These are phyloP conservation scores for Pichia inconspicua DNA, from an alignment of 1,139 yeast species.

Conservation along the genomic window DNA sequence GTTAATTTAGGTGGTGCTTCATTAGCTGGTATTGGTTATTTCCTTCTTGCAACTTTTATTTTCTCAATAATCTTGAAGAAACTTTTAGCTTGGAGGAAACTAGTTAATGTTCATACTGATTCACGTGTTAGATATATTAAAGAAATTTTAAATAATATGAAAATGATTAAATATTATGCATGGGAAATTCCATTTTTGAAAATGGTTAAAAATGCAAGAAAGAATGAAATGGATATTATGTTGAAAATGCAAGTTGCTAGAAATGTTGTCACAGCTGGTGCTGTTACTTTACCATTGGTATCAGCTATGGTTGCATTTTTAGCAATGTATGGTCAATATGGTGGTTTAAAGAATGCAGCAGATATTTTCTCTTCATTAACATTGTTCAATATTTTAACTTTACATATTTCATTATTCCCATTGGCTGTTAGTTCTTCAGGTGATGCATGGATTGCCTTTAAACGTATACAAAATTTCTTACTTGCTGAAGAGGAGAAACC, in stretches of 20 bases:
- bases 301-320: conserved; percentile 46
- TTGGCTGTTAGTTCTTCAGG: conserved; percentile 46
- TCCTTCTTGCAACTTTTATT: conserved; percentile 20
- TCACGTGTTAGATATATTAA: conserved; percentile 37
- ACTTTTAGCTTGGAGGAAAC: conserved; percentile 31
- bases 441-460: conserved; percentile 47
- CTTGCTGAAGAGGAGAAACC: conserved; percentile 32
- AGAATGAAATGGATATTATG: conserved; percentile 37
- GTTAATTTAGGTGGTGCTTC: conserved; percentile 67
- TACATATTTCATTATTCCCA: conserved; percentile 46
- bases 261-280: conserved; percentile 37
- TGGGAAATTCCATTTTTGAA: conserved; percentile 46
- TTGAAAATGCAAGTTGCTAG: conserved; percentile 39
- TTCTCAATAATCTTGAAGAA: conserved; percentile 26
- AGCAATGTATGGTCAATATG: conserved; percentile 35
- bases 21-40: conserved; percentile 29
- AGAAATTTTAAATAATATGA: conserved; percentile 40
- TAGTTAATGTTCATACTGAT: conserved; percentile 38
- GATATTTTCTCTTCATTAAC: conserved; percentile 45
- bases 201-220: conserved; percentile 33
- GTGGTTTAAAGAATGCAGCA: conserved; percentile 29
- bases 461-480: conserved; percentile 38
- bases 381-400: conserved; percentile 44
- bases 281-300: conserved; percentile 38
- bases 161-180: conserved; percentile 42